Conservation (phyloP, 2,329 filamentous ascomycete genomes). For the Xylariaceae sp. region DNA sequence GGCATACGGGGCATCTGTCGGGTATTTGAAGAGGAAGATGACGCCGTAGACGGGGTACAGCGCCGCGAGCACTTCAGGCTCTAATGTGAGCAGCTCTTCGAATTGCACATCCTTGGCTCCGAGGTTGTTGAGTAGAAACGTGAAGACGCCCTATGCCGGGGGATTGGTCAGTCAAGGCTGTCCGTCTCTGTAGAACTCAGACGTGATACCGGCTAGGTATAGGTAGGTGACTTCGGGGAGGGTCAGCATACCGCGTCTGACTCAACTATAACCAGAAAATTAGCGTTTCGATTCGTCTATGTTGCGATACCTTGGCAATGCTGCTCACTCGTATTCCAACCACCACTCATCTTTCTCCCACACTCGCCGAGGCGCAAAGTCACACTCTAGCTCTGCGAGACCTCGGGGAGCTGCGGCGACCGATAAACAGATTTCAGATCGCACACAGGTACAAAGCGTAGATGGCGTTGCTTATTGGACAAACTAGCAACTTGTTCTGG, state of each 20-base stretch:
- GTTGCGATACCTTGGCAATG: conserved; percentile 11
- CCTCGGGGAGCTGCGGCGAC: neutral
- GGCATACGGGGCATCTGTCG: conserved; percentile 70
- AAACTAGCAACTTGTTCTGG: too few species aligned
- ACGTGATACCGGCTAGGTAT: neutral
- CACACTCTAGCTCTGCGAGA: conserved; percentile 1
- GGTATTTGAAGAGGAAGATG: conserved; percentile 99
- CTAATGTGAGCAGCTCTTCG: conserved; percentile 91
- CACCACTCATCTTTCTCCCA: conserved; percentile 67
- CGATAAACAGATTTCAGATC: conserved; percentile 1
- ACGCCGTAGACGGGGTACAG: conserved; percentile 88
- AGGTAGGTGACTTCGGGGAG: neutral
- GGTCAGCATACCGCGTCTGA: conserved; percentile 79
- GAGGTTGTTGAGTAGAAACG: conserved; percentile 88
- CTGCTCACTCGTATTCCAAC: conserved; percentile 85
- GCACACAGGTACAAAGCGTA: too few species aligned
- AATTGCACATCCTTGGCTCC: conserved; percentile 95
- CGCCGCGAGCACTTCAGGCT: conserved; percentile 73
- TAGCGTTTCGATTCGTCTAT: conserved; percentile 27
- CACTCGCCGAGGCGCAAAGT: conserved; percentile 31
- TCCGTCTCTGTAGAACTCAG: conserved; percentile 17
- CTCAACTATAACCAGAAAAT: conserved; percentile 65
- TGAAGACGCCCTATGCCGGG: conserved; percentile 85
- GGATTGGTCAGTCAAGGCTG: conserved; percentile 39
- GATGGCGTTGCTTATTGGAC: too few species aligned